Percentiles rank a stretch among this genome's conserved stretches.
Evolutionary conservation across 495 filamentous ascomycete genomes (phyloP).

Genomic region (Podospora fimiseda): DNA sequence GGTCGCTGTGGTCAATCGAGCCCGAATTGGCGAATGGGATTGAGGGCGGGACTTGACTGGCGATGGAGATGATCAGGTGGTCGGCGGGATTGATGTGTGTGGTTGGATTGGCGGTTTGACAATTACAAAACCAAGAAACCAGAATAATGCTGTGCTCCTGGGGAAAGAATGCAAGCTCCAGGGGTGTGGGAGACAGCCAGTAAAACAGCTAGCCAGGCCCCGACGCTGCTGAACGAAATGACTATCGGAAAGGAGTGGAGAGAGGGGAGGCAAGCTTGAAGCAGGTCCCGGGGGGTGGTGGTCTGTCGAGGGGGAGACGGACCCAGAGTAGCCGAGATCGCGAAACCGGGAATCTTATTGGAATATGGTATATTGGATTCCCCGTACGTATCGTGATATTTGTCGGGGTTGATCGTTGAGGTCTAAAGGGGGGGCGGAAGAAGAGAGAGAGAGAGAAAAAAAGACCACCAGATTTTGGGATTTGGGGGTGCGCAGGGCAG

Average conservation of each 20-base stretch:
- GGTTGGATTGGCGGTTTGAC: slow-evolving; percentile 20
- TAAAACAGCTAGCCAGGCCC: slow-evolving; percentile 31
- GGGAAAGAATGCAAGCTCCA: slow-evolving; percentile 31
- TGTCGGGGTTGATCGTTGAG: background rate
- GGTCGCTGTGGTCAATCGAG: slow-evolving; percentile 12
- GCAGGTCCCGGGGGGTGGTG: slow-evolving; percentile 7
- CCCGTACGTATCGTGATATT: too few relatives aligned
- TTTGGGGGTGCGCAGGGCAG: slow-evolving; percentile 13
- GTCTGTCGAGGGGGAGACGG: slow-evolving; percentile 4
- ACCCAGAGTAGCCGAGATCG: slow-evolving; percentile 10
- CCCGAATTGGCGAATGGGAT: slow-evolving; percentile 18
- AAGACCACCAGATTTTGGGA: background rate
- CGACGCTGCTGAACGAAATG: slow-evolving; percentile 32
- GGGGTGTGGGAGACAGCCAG: slow-evolving; percentile 27
- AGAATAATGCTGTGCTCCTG: slow-evolving; percentile 1
- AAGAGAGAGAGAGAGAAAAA: slow-evolving; percentile 7
- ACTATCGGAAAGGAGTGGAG: slow-evolving; percentile 27
- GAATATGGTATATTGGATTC: slow-evolving; percentile 3
- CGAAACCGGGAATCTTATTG: slow-evolving; percentile 3
- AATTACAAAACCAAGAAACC: slow-evolving; percentile 17
- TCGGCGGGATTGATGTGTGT: slow-evolving; percentile 20
- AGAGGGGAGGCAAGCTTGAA: slow-evolving; percentile 20
- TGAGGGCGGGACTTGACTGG: slow-evolving; percentile 8
- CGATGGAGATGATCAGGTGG: slow-evolving; percentile 19
- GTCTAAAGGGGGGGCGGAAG: background rate